phyloP scores from a whole-genome alignment of 768 basidiomycete genomes.

The Tulasnella sp. region DNA sequence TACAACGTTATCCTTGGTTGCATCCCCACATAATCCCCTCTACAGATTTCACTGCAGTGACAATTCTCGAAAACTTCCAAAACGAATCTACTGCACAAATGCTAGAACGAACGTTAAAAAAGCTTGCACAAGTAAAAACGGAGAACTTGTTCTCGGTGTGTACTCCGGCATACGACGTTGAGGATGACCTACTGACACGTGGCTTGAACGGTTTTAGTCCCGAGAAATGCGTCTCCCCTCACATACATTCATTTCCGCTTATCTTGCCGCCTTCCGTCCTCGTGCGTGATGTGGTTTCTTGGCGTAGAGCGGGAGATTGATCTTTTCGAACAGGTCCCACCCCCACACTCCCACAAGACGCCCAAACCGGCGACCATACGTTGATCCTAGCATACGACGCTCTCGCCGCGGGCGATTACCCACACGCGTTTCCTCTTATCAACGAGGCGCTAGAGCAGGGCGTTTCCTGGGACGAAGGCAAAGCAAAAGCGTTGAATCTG shows the following conservation, averaged over 20 bases:
- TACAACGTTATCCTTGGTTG: not conserved
- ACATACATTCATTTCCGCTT: constrained; percentile 83
- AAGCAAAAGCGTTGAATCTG: constrained; percentile 83
- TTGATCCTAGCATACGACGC: constrained; percentile 71
- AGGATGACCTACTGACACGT: not conserved
- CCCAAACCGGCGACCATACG: constrained; percentile 72
- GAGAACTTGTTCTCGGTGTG: constrained; percentile 52
- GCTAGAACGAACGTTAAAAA: constrained; percentile 89
- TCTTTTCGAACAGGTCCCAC: constrained; percentile 37
- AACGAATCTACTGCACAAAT: constrained; percentile 63
- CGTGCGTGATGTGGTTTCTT: constrained; percentile 37
- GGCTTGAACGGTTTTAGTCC: constrained; percentile 29
- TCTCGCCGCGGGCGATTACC: constrained; percentile 70
- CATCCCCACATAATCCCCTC: constrained; percentile 5
- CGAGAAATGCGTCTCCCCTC: constrained; percentile 80
- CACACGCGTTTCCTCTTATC: constrained; percentile 62
- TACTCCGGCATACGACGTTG: not conserved
- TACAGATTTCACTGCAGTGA: constrained; percentile 88
- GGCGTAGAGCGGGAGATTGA: no score
- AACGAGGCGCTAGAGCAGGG: constrained; percentile 83
- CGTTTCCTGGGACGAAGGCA: constrained; percentile 57
- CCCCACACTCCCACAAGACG: constrained; percentile 59
- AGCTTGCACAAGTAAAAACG: constrained; percentile 60
- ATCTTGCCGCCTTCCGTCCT: constrained; percentile 91
- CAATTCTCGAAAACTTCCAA: constrained; percentile 87